A percentile compares a stretch with the other conserved stretches of the same genome.
Evolutionary conservation across 345 rosid species (phyloP).

Genomic region (Citrus reticulata): DNA sequence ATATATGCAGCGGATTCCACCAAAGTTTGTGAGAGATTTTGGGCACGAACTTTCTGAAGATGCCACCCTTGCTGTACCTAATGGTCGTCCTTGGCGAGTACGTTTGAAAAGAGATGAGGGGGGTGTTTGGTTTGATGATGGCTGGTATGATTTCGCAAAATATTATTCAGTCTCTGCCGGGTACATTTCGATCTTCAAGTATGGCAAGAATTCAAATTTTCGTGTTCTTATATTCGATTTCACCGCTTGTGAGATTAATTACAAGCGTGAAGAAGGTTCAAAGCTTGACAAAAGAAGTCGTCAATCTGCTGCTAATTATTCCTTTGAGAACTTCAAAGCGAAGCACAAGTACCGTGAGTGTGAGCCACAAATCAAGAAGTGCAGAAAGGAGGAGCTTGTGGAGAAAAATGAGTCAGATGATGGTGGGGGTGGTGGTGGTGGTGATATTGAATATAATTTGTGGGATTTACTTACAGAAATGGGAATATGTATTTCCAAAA

Average conservation of each 20-base stretch:
- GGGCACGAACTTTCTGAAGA: slow-evolving; percentile 29
- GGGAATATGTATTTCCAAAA: background rate
- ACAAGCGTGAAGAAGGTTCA: background rate
- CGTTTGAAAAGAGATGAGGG: slow-evolving; percentile 18
- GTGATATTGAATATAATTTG: background rate
- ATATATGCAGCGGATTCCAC: slow-evolving; percentile 34
- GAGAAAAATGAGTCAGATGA: background rate
- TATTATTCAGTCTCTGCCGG: slow-evolving; percentile 30
- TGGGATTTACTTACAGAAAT: background rate
- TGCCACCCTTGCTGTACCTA: slow-evolving; percentile 27
- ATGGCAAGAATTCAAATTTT: slow-evolving; percentile 27
- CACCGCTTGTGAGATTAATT: slow-evolving; percentile 34
- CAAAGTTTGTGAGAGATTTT: slow-evolving; percentile 25
- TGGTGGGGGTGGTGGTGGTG: no score
- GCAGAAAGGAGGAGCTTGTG: slow-evolving; percentile 3
- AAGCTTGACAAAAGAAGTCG: background rate
- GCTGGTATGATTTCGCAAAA: slow-evolving; percentile 34
- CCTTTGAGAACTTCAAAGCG: background rate
- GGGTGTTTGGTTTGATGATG: slow-evolving; percentile 38
- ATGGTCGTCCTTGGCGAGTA: slow-evolving; percentile 34
- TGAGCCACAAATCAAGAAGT: slow-evolving; percentile 5
- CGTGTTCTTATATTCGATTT: slow-evolving; percentile 25
- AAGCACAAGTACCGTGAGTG: background rate
- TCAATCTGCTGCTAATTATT: background rate
- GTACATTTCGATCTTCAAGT: slow-evolving; percentile 30